These are phyloP conservation scores for Floccularia luteovirens DNA, from an alignment of 768 basidiomycete genomes.

Conservation along the genomic window DNA sequence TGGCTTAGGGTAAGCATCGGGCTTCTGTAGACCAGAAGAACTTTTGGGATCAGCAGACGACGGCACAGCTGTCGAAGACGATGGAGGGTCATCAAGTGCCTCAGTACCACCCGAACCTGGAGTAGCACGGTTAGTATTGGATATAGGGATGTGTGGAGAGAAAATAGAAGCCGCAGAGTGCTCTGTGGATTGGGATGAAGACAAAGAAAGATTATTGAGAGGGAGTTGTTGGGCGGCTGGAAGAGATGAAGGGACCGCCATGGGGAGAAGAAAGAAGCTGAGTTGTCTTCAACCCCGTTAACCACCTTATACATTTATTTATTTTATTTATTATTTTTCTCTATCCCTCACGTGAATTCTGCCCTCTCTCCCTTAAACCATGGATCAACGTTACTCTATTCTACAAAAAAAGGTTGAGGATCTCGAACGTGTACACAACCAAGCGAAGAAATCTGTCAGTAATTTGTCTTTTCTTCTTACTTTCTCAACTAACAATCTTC, in stretches of 20 bases:
- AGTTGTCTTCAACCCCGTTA: no score
- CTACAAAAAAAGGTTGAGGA: slow-evolving; percentile 62
- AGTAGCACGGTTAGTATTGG: background rate
- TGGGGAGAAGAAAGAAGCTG: background rate
- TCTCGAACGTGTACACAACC: slow-evolving; percentile 51
- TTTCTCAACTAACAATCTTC: background rate
- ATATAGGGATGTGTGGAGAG: background rate
- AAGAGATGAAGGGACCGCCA: background rate
- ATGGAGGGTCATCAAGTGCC: background rate
- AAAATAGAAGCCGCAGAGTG: background rate
- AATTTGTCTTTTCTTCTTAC: background rate
- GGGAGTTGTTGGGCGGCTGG: background rate
- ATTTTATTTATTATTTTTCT: no score
- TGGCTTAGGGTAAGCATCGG: background rate
- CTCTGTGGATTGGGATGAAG: background rate
- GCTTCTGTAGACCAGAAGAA: background rate
- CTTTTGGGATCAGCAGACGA: background rate
- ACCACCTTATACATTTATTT: no score
- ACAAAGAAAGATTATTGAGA: background rate
- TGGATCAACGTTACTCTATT: no score
- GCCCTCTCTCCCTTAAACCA: no score
- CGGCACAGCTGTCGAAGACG: no score
- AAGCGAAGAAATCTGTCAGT: slow-evolving; percentile 60
- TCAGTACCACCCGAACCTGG: background rate
- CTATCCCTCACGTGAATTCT: no score